A percentile compares a stretch with the other conserved stretches of the same genome.
phyloP scores from a whole-genome alignment of 768 basidiomycete species.

The Calocybe indica region DNA sequence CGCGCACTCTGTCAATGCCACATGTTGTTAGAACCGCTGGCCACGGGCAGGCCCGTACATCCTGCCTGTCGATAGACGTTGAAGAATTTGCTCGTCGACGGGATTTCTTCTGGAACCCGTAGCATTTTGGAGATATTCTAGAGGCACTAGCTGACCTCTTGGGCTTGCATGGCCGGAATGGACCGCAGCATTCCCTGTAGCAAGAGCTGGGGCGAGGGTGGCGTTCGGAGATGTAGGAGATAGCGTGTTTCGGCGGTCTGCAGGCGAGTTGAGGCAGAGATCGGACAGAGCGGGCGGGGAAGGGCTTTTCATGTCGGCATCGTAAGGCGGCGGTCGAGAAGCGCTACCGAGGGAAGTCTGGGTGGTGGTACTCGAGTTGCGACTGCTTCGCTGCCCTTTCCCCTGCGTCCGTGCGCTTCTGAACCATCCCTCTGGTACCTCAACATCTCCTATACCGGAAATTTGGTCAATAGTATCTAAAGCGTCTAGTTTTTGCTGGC shows the following conservation, averaged over 20 bases:
- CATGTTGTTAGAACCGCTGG: no score
- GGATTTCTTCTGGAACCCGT: constrained; percentile 55
- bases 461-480: constrained; percentile 70
- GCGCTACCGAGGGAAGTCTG: constrained; percentile 19
- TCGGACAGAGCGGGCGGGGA: constrained; percentile 5
- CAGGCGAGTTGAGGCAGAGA: no score
- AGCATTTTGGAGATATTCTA: constrained; percentile 53
- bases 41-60: no score
- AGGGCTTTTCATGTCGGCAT: constrained; percentile 13
- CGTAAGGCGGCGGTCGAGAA: constrained; percentile 14
- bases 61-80: constrained; percentile 33
- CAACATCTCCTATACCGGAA: constrained; percentile 56
- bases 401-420: constrained; percentile 63
- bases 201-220: constrained; percentile 30
- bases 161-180: constrained; percentile 17
- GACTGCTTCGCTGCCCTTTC: constrained; percentile 50
- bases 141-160: constrained; percentile 43
- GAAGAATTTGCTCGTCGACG: constrained; percentile 57
- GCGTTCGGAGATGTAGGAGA: constrained; percentile 26
- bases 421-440: constrained; percentile 75
- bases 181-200: constrained; percentile 26
- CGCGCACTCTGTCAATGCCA: no score
- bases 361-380: constrained; percentile 26
- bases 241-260: constrained; percentile 17
- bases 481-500: constrained; percentile 65